phyloP scores from a whole-genome alignment of 1,139 yeast species.

The Wickerhamomyces sp. region DNA sequence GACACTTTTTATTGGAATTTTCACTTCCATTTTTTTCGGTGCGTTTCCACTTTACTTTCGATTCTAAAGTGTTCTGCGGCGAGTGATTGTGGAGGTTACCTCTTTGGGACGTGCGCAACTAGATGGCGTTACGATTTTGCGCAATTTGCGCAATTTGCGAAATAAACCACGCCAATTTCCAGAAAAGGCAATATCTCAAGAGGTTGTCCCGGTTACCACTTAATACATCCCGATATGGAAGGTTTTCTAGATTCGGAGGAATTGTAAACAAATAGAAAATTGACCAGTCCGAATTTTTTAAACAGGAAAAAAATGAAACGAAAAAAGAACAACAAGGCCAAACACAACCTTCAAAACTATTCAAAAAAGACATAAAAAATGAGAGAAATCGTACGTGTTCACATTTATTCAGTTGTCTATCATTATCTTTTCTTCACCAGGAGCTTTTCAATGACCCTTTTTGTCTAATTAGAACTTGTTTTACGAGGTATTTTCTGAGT shows the following conservation, averaged over 20 bases:
- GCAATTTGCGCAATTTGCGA: background rate
- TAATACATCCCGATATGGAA: slow-evolving; percentile 2
- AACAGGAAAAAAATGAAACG: slow-evolving; percentile 8
- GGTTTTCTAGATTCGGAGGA: slow-evolving; percentile 2
- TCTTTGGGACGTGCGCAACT: no score
- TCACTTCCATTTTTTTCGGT: background rate
- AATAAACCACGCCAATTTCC: background rate
- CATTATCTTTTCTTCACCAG: background rate
- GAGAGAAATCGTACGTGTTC: slow-evolving; percentile 9
- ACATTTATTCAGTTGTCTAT: no score
- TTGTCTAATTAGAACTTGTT: background rate
- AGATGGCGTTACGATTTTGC: no score
- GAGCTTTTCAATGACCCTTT: background rate
- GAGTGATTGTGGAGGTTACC: no score
- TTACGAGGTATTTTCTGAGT: background rate
- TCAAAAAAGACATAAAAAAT: background rate
- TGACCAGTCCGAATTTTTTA: slow-evolving; percentile 3
- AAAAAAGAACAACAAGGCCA: slow-evolving; percentile 1
- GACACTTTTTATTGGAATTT: background rate
- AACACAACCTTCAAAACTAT: background rate
- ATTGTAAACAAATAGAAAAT: background rate
- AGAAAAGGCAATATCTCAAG: background rate
- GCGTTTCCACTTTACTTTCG: background rate
- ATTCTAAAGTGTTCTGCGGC: no score
- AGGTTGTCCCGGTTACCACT: slow-evolving; percentile 7